These are phyloP conservation scores for Schoenoplectus triqueter DNA, from an alignment of 202 grass and related monocot species.

Conservation along the genomic window DNA sequence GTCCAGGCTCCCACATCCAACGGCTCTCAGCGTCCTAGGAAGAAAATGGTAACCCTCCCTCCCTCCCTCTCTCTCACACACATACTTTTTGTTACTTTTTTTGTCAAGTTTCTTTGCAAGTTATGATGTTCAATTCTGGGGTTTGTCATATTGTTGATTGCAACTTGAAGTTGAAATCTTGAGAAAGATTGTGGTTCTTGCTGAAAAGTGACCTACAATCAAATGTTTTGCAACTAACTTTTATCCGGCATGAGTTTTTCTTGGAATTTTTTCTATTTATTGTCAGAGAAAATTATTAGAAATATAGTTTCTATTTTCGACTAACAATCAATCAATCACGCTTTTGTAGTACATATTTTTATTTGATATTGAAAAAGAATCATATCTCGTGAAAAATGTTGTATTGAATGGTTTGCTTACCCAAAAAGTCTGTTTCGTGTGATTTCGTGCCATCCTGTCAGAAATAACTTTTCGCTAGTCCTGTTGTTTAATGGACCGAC, in stretches of 20 bases:
- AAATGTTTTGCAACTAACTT: neutral
- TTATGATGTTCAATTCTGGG: neutral
- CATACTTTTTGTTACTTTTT: neutral
- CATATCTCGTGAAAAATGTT: neutral
- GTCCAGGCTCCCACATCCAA: conserved; percentile 31
- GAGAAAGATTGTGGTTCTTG: neutral
- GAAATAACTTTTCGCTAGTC: neutral
- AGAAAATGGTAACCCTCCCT: conserved; percentile 36
- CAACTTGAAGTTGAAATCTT: conserved; percentile 18
- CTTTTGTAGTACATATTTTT: neutral
- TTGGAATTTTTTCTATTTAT: neutral
- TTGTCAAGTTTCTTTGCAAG: conserved; percentile 2
- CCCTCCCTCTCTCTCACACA: neutral
- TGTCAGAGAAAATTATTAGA: neutral
- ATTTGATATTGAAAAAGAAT: neutral
- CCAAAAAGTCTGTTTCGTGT: conserved; percentile 2
- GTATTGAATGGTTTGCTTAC: conserved; percentile 29
- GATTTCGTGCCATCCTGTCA: conserved; percentile 22
- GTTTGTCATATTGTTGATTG: neutral
- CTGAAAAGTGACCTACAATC: neutral
- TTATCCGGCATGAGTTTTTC: neutral
- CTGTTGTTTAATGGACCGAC: conserved; percentile 19
- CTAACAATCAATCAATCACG: conserved; percentile 4
- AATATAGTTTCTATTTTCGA: conserved; percentile 22
- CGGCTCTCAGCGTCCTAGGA: conserved; percentile 39